Evolutionary conservation across 2,329 filamentous ascomycete species (phyloP), one percentile per base, ranked within the genome.

Genomic region (Penicillium rolfsii): DNA sequence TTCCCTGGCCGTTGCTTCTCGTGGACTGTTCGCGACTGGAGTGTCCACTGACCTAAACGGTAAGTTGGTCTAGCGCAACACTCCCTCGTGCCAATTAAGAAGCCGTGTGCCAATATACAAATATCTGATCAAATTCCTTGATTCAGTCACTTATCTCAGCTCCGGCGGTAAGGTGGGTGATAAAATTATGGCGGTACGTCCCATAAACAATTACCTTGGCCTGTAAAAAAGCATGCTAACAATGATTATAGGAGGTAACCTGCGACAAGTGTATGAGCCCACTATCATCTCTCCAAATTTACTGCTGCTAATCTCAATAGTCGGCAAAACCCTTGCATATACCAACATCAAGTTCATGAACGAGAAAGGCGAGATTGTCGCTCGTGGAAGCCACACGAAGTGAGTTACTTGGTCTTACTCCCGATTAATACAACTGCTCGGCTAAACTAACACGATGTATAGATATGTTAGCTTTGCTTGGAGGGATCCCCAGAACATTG

Each of bases 331-430:
- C 1, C 76, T 89, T 38, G 87, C 87, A 6, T 89, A 82, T 68
- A 89, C 87, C 0, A 84, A 80, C 3, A 85, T 89, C 65, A 80
- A 79, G 52, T 89, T 90, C 72, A 80, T 77, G 60, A 88, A 89
- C 65, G 76, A 71, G 16, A 83, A 85, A 59, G 80, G 86, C 52
- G 82, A 89, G 54, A 62, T 89, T 8, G 83, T 89, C 57, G 87
- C 87, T 2, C 78, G 87, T 60, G 87, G 87, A 3, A 89, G 87
- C 67, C 87, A 90, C 74, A 89, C 87, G 2, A 90, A 90, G 80
- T 86, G 71, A 48, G 53, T 56, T 36, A 5, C 24, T 30, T 9
- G 4, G 4, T 28, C 28, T 12, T 5, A 26, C 4, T 1, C 26
- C n/a, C 2, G 11, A 11, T 11, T 24, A 7, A 22, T 54, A 35